These are phyloP conservation scores for Juglanconis sp. DNA, from an alignment of 2,329 filamentous ascomycete genomes.

Conservation along the genomic window DNA sequence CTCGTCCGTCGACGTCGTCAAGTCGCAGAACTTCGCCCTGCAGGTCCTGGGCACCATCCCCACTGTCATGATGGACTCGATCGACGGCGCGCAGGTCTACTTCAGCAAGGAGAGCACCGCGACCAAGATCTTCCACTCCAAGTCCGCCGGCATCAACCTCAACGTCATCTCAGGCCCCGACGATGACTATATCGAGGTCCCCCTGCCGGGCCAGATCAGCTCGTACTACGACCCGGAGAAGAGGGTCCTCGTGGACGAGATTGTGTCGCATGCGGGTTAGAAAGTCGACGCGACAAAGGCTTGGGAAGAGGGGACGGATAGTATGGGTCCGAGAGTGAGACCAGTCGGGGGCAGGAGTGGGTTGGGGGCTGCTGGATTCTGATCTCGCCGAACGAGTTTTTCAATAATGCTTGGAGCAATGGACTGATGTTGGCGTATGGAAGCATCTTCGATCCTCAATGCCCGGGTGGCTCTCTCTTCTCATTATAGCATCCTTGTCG, in stretches of 20 bases:
- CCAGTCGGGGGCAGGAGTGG: not conserved
- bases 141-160: constrained; percentile 82
- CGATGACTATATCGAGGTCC: constrained; percentile 82
- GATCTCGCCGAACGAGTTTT: not conserved
- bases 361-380: not conserved
- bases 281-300: not conserved
- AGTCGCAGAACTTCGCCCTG: constrained; percentile 90
- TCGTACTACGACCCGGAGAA: constrained; percentile 67
- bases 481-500: not conserved
- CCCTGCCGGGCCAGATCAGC: constrained; percentile 86
- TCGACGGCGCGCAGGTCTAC: constrained; percentile 85
- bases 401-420: not conserved
- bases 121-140: constrained; percentile 86
- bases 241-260: constrained; percentile 81
- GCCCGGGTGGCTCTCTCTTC: not conserved
- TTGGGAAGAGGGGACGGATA: not conserved
- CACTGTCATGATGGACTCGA: constrained; percentile 86
- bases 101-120: constrained; percentile 73
- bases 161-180: constrained; percentile 70
- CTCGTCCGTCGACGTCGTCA: constrained; percentile 90
- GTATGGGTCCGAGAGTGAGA: not conserved
- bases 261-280: constrained; percentile 89
- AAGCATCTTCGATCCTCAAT: not conserved
- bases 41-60: constrained; percentile 84
- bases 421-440: not conserved